Base-by-base conservation (phyloP, 352 stramenopile genomes). In the Phytophthora fragariae region DNA sequence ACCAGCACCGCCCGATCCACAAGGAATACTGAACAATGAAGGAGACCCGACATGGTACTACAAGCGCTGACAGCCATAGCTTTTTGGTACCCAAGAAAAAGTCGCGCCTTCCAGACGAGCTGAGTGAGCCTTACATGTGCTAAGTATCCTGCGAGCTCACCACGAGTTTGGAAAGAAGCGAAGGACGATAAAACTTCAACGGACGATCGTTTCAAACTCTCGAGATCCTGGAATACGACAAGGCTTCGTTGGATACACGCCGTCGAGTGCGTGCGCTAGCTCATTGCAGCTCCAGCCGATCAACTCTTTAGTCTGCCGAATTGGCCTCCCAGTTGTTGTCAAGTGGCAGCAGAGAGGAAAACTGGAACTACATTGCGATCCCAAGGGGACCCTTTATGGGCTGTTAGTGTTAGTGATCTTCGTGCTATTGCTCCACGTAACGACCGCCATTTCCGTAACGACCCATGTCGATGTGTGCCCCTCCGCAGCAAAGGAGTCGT, bases 391-490 rank as follows among this genome's bases (percentile, higher is more conserved):
- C 44, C 44, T 9, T n/a, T 50, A 15, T 44, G 37, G 37, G 37
- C 37, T 44, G 8, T 44, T 31, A 21, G 19, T 21, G 19, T 21
- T 21, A 21, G 19, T 21, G 29, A 31, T 8, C 29, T 4, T 31
- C 29, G 29, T 31, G 29, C 3, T 29, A 14, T 14, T 27, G n/a
- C 46, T 27, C 46, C 1, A 6, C 19, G n/a, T 29, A 52, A 8
- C 59, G 5, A 47, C 31, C 33, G 17, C 11, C 60, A 54, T 37
- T 37, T 58, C 21, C 15, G 57, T 72, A 72, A 72, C 65, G 57
- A 67, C 57, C 53, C 56, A 7, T 49, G 27, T n/a, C 27, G 17
- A 19, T 10, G 49, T 39, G 44, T 33, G 58, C 19, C 59, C 59
- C 46, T 66, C 46, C 55, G 14, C 35, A 54, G 27, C 12, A 62